These are phyloP conservation scores for Punctularia strigosozonata DNA, from an alignment of 768 basidiomycete species.

Conservation along the genomic window DNA sequence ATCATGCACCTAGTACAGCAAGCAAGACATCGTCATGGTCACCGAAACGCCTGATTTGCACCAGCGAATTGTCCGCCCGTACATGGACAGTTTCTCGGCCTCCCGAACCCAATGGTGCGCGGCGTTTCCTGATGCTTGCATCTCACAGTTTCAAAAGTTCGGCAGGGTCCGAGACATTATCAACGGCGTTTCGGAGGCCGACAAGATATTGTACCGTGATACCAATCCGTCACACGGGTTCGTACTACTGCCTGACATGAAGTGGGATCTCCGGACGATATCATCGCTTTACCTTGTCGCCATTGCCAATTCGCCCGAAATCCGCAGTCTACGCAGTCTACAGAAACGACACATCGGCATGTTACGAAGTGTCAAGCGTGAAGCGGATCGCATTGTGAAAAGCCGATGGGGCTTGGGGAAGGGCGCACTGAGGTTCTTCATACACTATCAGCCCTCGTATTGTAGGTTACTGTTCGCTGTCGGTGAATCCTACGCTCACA, in stretches of 20 bases:
- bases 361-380: conserved; percentile 49
- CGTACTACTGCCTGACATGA: conserved; percentile 88
- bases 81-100: conserved; percentile 63
- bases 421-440: conserved; percentile 62
- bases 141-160: background rate
- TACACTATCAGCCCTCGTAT: conserved; percentile 96
- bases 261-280: conserved; percentile 82
- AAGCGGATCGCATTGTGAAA: conserved; percentile 39
- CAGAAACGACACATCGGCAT: conserved; percentile 49
- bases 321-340: conserved; percentile 73
- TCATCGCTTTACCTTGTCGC: conserved; percentile 79
- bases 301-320: conserved; percentile 45
- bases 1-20: conserved; percentile 48
- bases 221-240: conserved; percentile 41
- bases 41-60: conserved; percentile 79
- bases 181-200: conserved; percentile 59
- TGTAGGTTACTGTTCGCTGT: conserved; percentile 39
- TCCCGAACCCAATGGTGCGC: conserved; percentile 72
- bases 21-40: conserved; percentile 61
- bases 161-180: conserved; percentile 84
- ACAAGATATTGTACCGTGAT: conserved; percentile 56
- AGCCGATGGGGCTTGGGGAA: conserved; percentile 54
- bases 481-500: conserved; percentile 17
- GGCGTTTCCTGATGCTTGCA: background rate
- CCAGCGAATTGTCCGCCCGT: conserved; percentile 57